Conservation (phyloP, 2,329 filamentous ascomycete genomes). For the Neonectria magnoliae region DNA sequence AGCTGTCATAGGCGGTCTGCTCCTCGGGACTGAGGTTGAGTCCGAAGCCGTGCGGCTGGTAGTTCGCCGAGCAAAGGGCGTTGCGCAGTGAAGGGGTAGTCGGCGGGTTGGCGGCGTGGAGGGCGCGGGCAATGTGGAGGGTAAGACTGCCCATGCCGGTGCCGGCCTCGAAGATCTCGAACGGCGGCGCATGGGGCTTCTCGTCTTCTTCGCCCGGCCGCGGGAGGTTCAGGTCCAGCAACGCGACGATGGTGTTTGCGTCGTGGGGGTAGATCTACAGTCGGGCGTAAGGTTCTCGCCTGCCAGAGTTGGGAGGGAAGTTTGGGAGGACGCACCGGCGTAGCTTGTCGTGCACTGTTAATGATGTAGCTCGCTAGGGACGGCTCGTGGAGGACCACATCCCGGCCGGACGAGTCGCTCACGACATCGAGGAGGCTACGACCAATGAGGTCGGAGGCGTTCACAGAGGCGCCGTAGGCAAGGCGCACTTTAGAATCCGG, state of each 20-base stretch:
- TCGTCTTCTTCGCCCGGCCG: constrained; percentile 48
- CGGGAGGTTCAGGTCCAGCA: constrained; percentile 77
- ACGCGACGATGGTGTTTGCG: constrained; percentile 77
- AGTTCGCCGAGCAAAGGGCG: constrained; percentile 39
- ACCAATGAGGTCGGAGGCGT: constrained; percentile 70
- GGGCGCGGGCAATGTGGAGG: constrained; percentile 77
- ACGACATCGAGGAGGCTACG: constrained; percentile 68
- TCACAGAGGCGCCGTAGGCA: constrained; percentile 58
- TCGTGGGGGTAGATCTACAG: constrained; percentile 72
- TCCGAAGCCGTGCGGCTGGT: constrained; percentile 31
- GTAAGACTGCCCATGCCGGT: constrained; percentile 87
- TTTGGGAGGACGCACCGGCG: constrained; percentile 58
- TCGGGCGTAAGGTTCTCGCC: not conserved
- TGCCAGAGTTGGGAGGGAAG: not conserved
- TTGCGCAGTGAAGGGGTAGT: constrained; percentile 55
- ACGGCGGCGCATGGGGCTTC: constrained; percentile 52
- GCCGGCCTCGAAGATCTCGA: constrained; percentile 85
- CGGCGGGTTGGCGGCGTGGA: constrained; percentile 76
- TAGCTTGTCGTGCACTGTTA: constrained; percentile 75
- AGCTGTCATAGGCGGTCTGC: constrained; percentile 53
- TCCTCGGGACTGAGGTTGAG: constrained; percentile 44
- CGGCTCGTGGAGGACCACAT: constrained; percentile 69
- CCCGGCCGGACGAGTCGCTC: constrained; percentile 58
- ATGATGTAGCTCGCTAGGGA: constrained; percentile 79
- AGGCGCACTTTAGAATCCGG: constrained; percentile 47